phyloP scores from a whole-genome alignment of 495 filamentous ascomycete genomes.

The Halenospora varia region DNA sequence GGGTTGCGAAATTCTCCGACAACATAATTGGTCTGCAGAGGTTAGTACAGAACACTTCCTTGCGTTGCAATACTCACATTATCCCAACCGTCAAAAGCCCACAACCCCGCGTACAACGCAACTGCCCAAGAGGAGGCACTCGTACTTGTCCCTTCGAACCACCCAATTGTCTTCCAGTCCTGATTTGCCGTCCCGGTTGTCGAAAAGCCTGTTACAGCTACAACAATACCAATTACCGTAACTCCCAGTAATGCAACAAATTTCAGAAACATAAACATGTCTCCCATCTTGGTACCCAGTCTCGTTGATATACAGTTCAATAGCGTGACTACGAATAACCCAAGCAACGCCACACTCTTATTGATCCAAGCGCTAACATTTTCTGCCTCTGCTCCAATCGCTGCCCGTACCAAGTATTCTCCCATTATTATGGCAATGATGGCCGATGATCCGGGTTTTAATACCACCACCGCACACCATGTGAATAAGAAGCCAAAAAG shows the following conservation, averaged over 20 bases:
- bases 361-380: constrained; percentile 80
- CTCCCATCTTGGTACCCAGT: constrained; percentile 77
- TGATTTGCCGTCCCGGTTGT: constrained; percentile 67
- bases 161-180: constrained; percentile 83
- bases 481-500: constrained; percentile 88
- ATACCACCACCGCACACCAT: constrained; percentile 90
- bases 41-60: not conserved
- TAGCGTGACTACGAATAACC: constrained; percentile 69
- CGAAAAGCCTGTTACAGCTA: constrained; percentile 80
- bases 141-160: constrained; percentile 85
- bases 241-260: constrained; percentile 86
- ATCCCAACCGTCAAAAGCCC: constrained; percentile 99
- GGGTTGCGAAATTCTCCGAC: constrained; percentile 94
- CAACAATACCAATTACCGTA: constrained; percentile 83
- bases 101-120: constrained; percentile 90
- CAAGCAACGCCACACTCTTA: constrained; percentile 79
- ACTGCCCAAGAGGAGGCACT: constrained; percentile 82
- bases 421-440: constrained; percentile 98
- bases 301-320: constrained; percentile 89
- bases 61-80: constrained; percentile 60
- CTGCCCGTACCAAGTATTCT: constrained; percentile 86
- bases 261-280: constrained; percentile 95
- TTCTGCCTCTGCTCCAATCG: constrained; percentile 75
- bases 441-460: constrained; percentile 89
- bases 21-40: constrained; percentile 83